Base-by-base conservation (phyloP, 345 rosid genomes). In the Heritiera fomes region DNA sequence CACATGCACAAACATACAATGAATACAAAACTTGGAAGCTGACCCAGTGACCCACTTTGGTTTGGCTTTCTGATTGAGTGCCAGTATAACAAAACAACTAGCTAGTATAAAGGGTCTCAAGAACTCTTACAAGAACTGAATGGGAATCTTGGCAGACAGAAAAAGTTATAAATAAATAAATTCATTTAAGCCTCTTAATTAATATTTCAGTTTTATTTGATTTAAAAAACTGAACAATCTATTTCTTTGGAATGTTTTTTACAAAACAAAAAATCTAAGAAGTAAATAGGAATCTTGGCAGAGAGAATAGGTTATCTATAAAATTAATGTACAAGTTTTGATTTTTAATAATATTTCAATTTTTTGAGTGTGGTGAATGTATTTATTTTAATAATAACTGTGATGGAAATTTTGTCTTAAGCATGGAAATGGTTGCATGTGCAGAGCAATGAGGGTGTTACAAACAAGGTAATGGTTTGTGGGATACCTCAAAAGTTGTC, bases 391-490 rank as follows among this genome's bases (percentile, higher is more conserved):
- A 28, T 6, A 74, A 40, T 40, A 40, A 40, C 4, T 40, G 43
- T 40, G 6, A 28, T 10, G 23, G 6, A n/a, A 34, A 14, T 58
- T 12, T 47, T 67, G 28, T 68, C 61, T 52, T 34, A 34, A 20
- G 7, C 73, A 59, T 38, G 80, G 72, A 79, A 83, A 73, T 60
- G 86, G 84, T 64, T 82, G 86, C 88, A 85, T 66, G 87, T 84
- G 91, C 62, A 28, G 34, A 17, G 77, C 3, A 60, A 79, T 41
- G 78, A 73, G 30, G 76, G 52, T 74, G 85, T 75, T 50, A 34
- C 55, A 52, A 78, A 82, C 81, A 72, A 84, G 41, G 82, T 2
- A 45, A 61, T 65, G 84, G 82, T 43, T 73, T 85, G 86, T 85
- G 87, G 84, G 83, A 23, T 86, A 79, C 78, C 61, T 70, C 53